Percentiles rank a stretch among this genome's conserved stretches.
Evolutionary conservation across 176 grass and related monocot genomes (phyloP).

Genomic region (Aegilops longissima): DNA sequence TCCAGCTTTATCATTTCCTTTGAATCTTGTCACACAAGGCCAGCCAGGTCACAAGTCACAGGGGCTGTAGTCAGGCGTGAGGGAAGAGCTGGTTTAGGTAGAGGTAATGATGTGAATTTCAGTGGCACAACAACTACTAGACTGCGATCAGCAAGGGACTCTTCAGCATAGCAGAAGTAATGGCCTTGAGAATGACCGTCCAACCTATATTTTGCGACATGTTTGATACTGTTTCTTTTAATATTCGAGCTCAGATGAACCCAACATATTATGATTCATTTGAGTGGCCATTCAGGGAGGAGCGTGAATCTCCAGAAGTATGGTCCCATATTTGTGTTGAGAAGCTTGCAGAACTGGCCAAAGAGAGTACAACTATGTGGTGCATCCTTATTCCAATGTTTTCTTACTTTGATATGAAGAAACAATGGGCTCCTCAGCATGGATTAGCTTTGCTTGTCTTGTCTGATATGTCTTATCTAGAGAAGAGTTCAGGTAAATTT

Average conservation of each 20-base stretch:
- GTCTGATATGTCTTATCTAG: conserved; percentile 77
- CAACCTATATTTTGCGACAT: background rate
- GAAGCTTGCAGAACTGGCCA: conserved; percentile 86
- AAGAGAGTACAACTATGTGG: conserved; percentile 90
- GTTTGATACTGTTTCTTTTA: background rate
- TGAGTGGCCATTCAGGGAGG: conserved; percentile 55
- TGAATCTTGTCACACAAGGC: no score
- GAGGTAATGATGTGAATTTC: conserved; percentile 60
- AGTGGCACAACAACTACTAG: conserved; percentile 37
- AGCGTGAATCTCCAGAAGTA: conserved; percentile 73
- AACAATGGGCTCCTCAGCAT: conserved; percentile 67
- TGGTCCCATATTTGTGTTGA: conserved; percentile 86
- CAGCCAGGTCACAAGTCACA: no score
- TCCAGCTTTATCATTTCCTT: no score
- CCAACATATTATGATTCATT: conserved; percentile 12
- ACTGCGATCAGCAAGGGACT: conserved; percentile 53
- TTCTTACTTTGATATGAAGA: conserved; percentile 75
- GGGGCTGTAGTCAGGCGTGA: conserved; percentile 61
- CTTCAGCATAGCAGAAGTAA: conserved; percentile 35
- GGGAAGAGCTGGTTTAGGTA: conserved; percentile 63
- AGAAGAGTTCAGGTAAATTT: conserved; percentile 74
- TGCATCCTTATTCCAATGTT: conserved; percentile 82
- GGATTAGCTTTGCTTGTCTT: conserved; percentile 85
- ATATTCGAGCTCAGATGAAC: background rate
- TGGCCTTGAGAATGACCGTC: background rate